Conservation (phyloP, 2,329 filamentous ascomycete genomes). For the Colletotrichum orbiculare region DNA sequence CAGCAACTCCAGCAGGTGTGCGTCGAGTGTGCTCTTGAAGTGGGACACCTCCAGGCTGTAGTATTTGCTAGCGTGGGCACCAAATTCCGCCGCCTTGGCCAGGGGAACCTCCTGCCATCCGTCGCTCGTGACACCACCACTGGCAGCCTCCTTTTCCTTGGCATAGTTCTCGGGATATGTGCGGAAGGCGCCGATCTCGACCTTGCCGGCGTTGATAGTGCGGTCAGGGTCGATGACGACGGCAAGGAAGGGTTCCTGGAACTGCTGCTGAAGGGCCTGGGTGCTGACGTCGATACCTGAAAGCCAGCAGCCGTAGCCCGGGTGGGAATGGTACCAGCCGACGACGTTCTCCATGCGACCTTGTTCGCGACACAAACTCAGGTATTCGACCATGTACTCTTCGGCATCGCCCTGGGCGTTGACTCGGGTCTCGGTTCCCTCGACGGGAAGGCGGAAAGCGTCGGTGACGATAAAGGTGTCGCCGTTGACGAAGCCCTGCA, state of each 20-base stretch:
- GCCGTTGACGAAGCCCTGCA: slow-evolving; percentile 92
- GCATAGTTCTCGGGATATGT: slow-evolving; percentile 85
- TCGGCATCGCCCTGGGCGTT: slow-evolving; percentile 97
- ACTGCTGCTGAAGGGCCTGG: slow-evolving; percentile 85
- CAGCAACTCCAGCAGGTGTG: slow-evolving; percentile 84
- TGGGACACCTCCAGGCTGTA: slow-evolving; percentile 92
- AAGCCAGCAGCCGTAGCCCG: slow-evolving; percentile 98
- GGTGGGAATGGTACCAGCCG: slow-evolving; percentile 98
- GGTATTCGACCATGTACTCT: slow-evolving; percentile 94
- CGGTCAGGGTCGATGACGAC: slow-evolving; percentile 95
- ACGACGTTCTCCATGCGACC: slow-evolving; percentile 89
- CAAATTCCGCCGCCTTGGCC: slow-evolving; percentile 96
- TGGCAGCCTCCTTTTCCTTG: slow-evolving; percentile 46
- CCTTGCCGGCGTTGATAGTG: slow-evolving; percentile 92
- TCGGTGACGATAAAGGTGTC: slow-evolving; percentile 93
- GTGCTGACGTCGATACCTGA: slow-evolving; percentile 95
- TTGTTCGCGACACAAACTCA: slow-evolving; percentile 79
- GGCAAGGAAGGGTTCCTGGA: slow-evolving; percentile 90
- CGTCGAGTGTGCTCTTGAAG: slow-evolving; percentile 93
- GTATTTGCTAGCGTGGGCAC: slow-evolving; percentile 89
- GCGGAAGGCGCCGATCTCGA: slow-evolving; percentile 96
- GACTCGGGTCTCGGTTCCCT: slow-evolving; percentile 97
- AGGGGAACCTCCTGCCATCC: slow-evolving; percentile 84
- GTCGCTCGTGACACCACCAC: slow-evolving; percentile 56
- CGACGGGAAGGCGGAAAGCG: slow-evolving; percentile 91